phyloP scores from a whole-genome alignment of 306 rosid species.

The Sphenostylis stenocarpa region DNA sequence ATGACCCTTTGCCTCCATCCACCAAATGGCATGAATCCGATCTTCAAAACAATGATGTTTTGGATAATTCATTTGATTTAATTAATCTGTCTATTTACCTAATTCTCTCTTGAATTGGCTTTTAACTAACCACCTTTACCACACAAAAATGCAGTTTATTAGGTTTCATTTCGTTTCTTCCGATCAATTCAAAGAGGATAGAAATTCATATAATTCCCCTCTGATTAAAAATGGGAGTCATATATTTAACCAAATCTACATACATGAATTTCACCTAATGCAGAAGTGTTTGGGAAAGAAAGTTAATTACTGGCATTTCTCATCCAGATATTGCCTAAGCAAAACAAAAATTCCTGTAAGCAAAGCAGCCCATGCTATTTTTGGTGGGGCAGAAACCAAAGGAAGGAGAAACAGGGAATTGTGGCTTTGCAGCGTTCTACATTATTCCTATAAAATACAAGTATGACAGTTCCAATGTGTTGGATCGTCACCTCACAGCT shows the following conservation, averaged over 20 bases:
- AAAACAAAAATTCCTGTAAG: constrained; percentile 8
- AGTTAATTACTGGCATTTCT: not conserved
- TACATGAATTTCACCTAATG: not conserved
- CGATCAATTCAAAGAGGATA: not conserved
- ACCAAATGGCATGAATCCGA: too few species aligned
- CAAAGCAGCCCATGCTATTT: constrained; percentile 11
- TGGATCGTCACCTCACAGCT: constrained; percentile 50
- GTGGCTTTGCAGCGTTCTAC: constrained; percentile 13
- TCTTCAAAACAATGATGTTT: not conserved
- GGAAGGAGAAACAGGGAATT: not conserved
- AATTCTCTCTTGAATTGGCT: not conserved
- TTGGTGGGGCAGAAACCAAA: constrained; percentile 11
- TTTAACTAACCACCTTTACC: not conserved
- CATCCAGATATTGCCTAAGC: not conserved
- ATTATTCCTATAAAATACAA: constrained; percentile 22
- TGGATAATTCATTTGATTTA: not conserved
- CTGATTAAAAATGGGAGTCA: not conserved
- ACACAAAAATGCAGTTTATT: not conserved
- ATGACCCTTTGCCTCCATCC: too few species aligned
- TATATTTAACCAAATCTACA: not conserved
- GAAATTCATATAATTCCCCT: not conserved
- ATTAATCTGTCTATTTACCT: not conserved
- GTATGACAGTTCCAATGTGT: not conserved
- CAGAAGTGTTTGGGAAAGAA: not conserved
- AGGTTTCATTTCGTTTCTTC: not conserved